These are phyloP conservation scores for Cyclotella choctawhatcheeana DNA, from an alignment of 108 stramenopile species.

Conservation along the genomic window DNA sequence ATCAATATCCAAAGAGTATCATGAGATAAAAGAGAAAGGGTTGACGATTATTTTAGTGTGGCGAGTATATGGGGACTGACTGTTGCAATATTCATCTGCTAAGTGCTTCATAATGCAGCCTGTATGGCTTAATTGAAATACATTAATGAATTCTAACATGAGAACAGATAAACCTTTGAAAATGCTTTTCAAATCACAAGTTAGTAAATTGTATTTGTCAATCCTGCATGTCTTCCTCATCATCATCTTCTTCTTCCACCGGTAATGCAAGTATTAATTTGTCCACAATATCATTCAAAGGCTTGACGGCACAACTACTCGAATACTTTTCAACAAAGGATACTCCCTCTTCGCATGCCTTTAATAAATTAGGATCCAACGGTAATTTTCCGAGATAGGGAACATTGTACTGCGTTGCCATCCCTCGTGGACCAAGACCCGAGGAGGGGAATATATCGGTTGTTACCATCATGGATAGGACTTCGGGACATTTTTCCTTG, in stretches of 20 bases:
- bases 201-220: not conserved
- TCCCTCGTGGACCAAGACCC: constrained; percentile 81
- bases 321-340: constrained; percentile 70
- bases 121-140: no score
- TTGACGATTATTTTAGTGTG: no score
- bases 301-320: constrained; percentile 55
- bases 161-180: no score
- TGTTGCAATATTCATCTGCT: no score
- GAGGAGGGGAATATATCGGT: constrained; percentile 81
- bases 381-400: constrained; percentile 94
- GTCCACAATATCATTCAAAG: constrained; percentile 68
- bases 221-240: not conserved
- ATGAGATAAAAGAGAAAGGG: constrained; percentile 61
- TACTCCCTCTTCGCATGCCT: constrained; percentile 92
- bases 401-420: constrained; percentile 89
- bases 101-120: no score
- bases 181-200: not conserved
- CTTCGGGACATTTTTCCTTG: constrained; percentile 77
- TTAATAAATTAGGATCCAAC: constrained; percentile 93
- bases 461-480: constrained; percentile 64
- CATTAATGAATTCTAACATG: no score
- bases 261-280: constrained; percentile 65
- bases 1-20: constrained; percentile 79
- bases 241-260: constrained; percentile 65
- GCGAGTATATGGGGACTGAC: no score